Evolutionary conservation across 306 rosid species (phyloP).

Genomic region (Spatholobus suberectus): DNA sequence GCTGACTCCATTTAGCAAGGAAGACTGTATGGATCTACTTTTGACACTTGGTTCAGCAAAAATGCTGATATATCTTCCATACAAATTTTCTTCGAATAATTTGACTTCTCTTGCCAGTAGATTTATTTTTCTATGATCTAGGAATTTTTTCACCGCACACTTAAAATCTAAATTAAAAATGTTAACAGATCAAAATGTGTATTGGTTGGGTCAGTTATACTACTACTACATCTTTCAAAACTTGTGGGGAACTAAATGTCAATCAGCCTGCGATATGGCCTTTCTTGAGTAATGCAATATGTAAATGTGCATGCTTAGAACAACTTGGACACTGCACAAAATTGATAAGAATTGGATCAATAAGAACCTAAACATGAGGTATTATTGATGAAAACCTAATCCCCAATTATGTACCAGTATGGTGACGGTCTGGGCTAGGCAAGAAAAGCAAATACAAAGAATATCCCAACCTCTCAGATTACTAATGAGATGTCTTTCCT

Average conservation of each 20-base stretch:
- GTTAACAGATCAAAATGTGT: neutral
- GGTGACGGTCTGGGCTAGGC: neutral
- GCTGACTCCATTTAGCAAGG: neutral
- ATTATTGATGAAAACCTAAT: neutral
- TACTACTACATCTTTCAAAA: constrained; percentile 8
- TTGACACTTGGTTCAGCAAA: neutral
- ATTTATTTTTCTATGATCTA: constrained; percentile 5
- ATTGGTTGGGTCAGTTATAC: neutral
- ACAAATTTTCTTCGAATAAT: neutral
- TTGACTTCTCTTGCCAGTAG: neutral
- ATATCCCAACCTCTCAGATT: neutral
- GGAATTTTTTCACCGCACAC: neutral
- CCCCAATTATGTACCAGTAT: neutral
- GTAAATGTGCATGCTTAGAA: neutral
- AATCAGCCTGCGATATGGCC: neutral
- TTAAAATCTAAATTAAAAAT: neutral
- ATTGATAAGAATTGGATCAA: neutral
- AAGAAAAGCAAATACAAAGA: neutral
- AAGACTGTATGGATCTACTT: neutral
- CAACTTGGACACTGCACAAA: neutral
- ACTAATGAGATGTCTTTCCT: neutral
- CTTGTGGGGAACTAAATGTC: neutral
- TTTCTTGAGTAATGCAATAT: constrained; percentile 11
- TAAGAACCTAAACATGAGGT: neutral
- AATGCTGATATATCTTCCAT: constrained; percentile 3